Evolutionary conservation across 371 early-diverging fungal species (phyloP), one percentile per base, ranked within the genome.

Genomic region (Coemansia sp.): DNA sequence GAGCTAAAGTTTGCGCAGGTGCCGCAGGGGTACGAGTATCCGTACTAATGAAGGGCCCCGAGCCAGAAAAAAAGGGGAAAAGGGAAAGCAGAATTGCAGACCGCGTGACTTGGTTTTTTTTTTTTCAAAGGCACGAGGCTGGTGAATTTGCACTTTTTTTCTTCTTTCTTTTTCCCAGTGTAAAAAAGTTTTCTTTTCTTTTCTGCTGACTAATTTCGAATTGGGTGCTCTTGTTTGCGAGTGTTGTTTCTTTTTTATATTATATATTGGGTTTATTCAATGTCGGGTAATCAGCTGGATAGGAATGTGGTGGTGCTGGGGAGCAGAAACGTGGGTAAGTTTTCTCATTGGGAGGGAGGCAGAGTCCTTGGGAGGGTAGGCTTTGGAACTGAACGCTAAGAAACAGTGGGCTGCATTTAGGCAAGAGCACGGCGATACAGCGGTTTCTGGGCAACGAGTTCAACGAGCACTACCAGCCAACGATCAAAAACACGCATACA

Each of bases 401-500:
- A 13, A 16, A 31, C 1, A 41, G 31, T 13, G 14, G 39, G 0
- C 42, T 32, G 26, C 30, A 70, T 78, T 81, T 80, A 88, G 91
- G 90, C 45, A 91, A 93, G 85, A 93, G 94, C 4, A 93, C 95
- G 9, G 85, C 95, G 57, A 93, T 92, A 40, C 86, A 93, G 68
- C 93, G 95, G 78, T 98, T 93, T 79, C 92, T 93, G 56, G 94
- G 94, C 59, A 89, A 91, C 70, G 92, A 92, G 62, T 96, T 93
- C 79, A 89, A 88, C 32, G 95, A 94, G 59, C 87, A 89, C 54
- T 96, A 98, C 70, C 93, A 93, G 65, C 97, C 97, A 16, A 96
- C 95, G 4, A 95, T 98, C 66, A 95, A 93, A 75, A 91, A 88
- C 73, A 91, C 93, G 39, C 91, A 93, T 77, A 92, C 86, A 30